Percentiles rank a stretch among this genome's conserved stretches.
These are phyloP conservation scores for Penstemon davidsonii DNA, from an alignment of 257 asterid genomes.

Conservation along the genomic window DNA sequence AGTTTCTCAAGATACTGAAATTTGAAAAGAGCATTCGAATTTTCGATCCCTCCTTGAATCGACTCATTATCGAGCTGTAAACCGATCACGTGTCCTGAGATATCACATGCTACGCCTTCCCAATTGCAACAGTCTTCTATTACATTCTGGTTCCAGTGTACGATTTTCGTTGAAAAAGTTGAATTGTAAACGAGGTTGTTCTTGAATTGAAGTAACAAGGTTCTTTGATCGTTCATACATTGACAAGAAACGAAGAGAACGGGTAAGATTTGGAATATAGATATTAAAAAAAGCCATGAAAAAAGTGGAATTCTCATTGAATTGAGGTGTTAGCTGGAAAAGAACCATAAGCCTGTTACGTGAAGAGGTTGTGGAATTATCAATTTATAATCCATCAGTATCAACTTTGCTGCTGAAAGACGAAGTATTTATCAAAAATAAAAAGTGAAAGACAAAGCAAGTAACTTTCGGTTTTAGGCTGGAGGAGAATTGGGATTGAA, in stretches of 20 bases:
- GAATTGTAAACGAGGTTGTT: conserved; percentile 28
- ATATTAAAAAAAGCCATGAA: conserved; percentile 43
- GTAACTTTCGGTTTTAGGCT: background rate
- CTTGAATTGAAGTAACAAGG: conserved; percentile 43
- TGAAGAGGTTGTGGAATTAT: background rate
- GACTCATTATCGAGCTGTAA: conserved; percentile 43
- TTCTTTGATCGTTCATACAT: conserved; percentile 47
- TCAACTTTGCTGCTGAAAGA: background rate
- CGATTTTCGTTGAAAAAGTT: conserved; percentile 33
- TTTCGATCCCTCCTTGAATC: conserved; percentile 39
- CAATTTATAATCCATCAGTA: conserved; percentile 1
- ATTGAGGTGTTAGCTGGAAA: background rate
- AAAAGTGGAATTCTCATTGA: conserved; percentile 48
- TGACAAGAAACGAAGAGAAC: conserved; percentile 31
- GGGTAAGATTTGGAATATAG: conserved; percentile 29
- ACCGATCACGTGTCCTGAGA: conserved; percentile 41
- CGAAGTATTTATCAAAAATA: no score
- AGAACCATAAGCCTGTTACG: conserved; percentile 3
- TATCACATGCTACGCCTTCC: conserved; percentile 56
- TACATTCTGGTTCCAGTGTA: conserved; percentile 37
- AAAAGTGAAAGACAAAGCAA: no score
- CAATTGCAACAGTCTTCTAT: conserved; percentile 53
- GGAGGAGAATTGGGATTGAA: conserved; percentile 13
- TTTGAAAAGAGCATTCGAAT: conserved; percentile 40
- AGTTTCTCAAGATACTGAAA: conserved; percentile 42